Evolutionary conservation across 768 basidiomycete species (phyloP).

Genomic region (Boletus coccyginus): DNA sequence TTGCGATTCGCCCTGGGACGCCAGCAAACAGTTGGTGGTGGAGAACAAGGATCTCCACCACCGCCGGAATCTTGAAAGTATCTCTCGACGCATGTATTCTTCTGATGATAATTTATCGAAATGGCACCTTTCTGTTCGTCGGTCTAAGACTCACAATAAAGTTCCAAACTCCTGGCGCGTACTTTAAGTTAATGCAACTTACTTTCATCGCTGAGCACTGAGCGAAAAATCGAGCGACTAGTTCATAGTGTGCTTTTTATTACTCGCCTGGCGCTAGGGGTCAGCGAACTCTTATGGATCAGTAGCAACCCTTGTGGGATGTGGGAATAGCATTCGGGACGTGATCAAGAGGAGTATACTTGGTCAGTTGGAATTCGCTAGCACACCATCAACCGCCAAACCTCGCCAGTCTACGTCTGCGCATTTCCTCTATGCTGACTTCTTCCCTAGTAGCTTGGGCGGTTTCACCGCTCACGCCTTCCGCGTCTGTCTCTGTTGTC

Average conservation of each 20-base stretch:
- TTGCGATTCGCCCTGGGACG: slow-evolving; percentile 50
- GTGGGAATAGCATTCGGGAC: background rate
- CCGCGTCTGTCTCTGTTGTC: slow-evolving; percentile 29
- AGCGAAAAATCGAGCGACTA: background rate
- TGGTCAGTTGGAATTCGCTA: background rate
- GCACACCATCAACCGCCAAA: slow-evolving; percentile 48
- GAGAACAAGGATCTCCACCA: slow-evolving; percentile 26
- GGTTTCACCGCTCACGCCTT: slow-evolving; percentile 1
- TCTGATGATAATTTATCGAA: background rate
- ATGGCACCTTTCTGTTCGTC: background rate
- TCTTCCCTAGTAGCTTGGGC: slow-evolving; percentile 29
- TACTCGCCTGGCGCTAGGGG: background rate
- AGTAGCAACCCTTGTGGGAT: background rate
- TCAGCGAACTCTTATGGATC: background rate
- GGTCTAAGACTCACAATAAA: background rate
- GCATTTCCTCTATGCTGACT: slow-evolving; percentile 63
- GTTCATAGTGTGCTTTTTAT: background rate
- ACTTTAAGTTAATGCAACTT: background rate
- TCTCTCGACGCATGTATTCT: background rate
- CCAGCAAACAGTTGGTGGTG: slow-evolving; percentile 40
- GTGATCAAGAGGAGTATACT: background rate
- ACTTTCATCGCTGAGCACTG: background rate
- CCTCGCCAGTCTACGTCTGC: slow-evolving; percentile 57
- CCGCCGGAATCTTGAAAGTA: slow-evolving; percentile 8
- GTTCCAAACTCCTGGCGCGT: background rate